A percentile compares a stretch with the other conserved stretches of the same genome.
These are phyloP conservation scores for Neopestalotiopsis sp. DNA, from an alignment of 2,329 filamentous ascomycete species.

Conservation along the genomic window DNA sequence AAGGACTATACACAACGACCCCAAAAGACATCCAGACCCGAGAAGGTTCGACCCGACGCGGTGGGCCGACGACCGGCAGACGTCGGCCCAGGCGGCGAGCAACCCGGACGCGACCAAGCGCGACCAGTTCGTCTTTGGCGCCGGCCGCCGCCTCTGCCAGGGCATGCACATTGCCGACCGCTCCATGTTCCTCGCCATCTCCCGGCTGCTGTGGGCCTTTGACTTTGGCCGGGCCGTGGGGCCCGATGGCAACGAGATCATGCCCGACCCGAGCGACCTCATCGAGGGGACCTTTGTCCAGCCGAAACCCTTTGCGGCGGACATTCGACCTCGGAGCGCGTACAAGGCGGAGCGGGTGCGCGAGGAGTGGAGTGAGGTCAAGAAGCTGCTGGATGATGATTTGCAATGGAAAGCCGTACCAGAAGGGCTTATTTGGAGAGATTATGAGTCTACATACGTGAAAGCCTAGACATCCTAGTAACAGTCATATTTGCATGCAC, in stretches of 20 bases:
- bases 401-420: constrained; percentile 33
- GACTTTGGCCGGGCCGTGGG: constrained; percentile 34
- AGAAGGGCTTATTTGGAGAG: constrained; percentile 26
- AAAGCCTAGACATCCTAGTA: neutral
- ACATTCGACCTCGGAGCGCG: constrained; percentile 21
- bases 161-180: constrained; percentile 60
- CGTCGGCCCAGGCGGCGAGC: constrained; percentile 32
- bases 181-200: constrained; percentile 50
- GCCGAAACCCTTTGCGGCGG: constrained; percentile 21
- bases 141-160: constrained; percentile 60
- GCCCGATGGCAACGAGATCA: constrained; percentile 18
- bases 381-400: constrained; percentile 29
- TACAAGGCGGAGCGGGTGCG: constrained; percentile 17
- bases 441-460: constrained; percentile 8
- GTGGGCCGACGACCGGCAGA: constrained; percentile 27
- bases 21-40: constrained; percentile 42
- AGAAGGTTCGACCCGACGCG: constrained; percentile 44
- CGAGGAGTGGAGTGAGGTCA: constrained; percentile 25
- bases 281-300: constrained; percentile 20
- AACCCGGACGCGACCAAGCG: constrained; percentile 45
- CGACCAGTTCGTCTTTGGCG: constrained; percentile 60
- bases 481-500: neutral
- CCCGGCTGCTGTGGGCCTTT: constrained; percentile 53
- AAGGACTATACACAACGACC: constrained; percentile 50
- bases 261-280: constrained; percentile 19